Percentiles rank a stretch among this genome's conserved stretches.
These are phyloP conservation scores for Hura crepitans DNA, from an alignment of 441 rosid genomes.

Conservation along the genomic window DNA sequence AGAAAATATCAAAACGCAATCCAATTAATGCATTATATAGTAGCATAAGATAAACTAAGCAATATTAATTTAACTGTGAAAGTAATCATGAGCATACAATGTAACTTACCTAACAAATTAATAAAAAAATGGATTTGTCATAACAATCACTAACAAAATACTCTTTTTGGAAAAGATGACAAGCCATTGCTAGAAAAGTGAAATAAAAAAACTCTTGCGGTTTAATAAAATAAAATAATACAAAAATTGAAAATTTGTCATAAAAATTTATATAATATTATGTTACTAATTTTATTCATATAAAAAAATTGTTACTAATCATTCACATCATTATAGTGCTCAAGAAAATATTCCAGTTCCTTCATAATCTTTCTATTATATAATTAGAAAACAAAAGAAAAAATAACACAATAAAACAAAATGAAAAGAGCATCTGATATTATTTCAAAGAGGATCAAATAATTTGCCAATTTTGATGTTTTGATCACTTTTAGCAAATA, in stretches of 20 bases:
- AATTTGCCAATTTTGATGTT: constrained; percentile 62
- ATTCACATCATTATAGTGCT: constrained; percentile 84
- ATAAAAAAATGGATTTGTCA: constrained; percentile 92
- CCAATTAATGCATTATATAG: neutral
- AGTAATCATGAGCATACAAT: constrained; percentile 8
- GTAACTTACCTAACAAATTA: constrained; percentile 85
- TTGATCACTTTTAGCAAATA: constrained; percentile 94
- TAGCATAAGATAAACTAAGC: constrained; percentile 1
- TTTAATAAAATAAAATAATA: neutral
- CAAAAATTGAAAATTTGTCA: neutral
- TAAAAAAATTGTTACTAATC: constrained; percentile 45
- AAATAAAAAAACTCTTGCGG: neutral
- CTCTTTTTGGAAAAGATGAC: constrained; percentile 99
- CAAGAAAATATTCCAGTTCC: constrained; percentile 98
- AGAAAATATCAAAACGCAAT: neutral
- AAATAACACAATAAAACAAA: neutral
- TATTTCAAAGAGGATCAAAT: neutral
- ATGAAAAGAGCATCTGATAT: neutral
- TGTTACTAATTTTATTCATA: neutral
- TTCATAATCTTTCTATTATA: constrained; percentile 97
- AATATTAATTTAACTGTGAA: neutral
- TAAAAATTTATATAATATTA: neutral
- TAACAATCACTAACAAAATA: constrained; percentile 94
- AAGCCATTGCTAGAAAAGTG: constrained; percentile 65
- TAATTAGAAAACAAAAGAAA: constrained; percentile 42